These are phyloP conservation scores for Betula pendula DNA, from an alignment of 306 rosid species.

Conservation along the genomic window DNA sequence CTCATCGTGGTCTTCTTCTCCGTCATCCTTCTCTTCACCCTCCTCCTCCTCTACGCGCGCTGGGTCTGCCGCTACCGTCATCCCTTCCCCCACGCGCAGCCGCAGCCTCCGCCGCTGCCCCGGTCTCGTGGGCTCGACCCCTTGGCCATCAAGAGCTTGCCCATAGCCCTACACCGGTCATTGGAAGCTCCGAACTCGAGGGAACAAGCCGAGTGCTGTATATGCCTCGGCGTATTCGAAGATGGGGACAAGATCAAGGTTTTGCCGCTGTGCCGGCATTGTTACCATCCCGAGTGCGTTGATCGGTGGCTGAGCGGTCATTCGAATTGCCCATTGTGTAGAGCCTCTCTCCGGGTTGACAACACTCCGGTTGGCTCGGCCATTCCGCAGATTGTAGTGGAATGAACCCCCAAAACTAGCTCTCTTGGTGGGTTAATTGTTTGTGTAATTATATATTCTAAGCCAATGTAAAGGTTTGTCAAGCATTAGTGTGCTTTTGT, in stretches of 20 bases:
- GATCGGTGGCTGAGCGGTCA: slow-evolving; percentile 69
- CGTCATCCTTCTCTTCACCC: slow-evolving; percentile 46
- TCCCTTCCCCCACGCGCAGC: slow-evolving; percentile 11
- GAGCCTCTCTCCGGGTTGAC: slow-evolving; percentile 55
- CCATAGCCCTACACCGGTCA: slow-evolving; percentile 50
- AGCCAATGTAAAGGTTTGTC: neutral
- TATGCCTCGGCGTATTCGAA: slow-evolving; percentile 64
- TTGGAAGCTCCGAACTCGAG: slow-evolving; percentile 16
- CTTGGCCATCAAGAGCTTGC: slow-evolving; percentile 41
- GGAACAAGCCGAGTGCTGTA: slow-evolving; percentile 65
- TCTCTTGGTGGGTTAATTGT: neutral
- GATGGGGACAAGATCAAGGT: slow-evolving; percentile 83
- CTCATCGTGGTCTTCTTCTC: slow-evolving; percentile 58
- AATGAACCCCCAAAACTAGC: slow-evolving; percentile 15
- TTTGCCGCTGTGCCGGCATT: slow-evolving; percentile 66
- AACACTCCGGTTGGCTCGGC: slow-evolving; percentile 19
- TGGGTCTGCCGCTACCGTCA: slow-evolving; percentile 67
- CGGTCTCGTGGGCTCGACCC: slow-evolving; percentile 52
- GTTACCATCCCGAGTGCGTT: slow-evolving; percentile 77
- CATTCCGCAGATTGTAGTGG: slow-evolving; percentile 15
- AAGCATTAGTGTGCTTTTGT: neutral
- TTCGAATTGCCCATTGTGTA: slow-evolving; percentile 85
- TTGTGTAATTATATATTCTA: neutral
- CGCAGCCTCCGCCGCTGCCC: slow-evolving; percentile 24
- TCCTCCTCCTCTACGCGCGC: slow-evolving; percentile 71